Percentiles rank a stretch among this genome's conserved stretches.
These are phyloP conservation scores for Eucalyptus erythrocorys DNA, from an alignment of 345 rosid species.

Conservation along the genomic window DNA sequence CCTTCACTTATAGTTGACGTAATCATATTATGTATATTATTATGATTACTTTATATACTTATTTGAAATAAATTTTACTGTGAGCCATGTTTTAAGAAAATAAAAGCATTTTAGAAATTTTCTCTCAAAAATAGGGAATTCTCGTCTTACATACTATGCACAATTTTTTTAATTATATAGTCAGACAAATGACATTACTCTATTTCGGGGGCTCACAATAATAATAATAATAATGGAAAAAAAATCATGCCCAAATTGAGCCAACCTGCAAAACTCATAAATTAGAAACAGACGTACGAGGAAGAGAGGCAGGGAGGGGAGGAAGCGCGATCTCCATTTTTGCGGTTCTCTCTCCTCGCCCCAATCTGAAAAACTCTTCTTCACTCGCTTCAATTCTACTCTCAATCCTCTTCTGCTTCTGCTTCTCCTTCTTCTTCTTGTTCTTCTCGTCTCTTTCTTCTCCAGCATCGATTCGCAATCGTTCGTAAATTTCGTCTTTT, in stretches of 20 bases:
- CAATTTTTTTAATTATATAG: background rate
- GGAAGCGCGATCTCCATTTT: background rate
- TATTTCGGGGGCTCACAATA: background rate
- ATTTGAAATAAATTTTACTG: no score
- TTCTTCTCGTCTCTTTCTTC: background rate
- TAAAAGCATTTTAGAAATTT: no score
- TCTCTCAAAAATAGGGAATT: background rate
- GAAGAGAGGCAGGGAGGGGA: background rate
- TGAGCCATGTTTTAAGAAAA: rapidly evolving
- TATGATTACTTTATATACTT: rapidly evolving
- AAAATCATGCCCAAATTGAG: background rate
- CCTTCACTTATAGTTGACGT: rapidly evolving
- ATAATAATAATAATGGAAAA: background rate
- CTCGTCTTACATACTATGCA: background rate
- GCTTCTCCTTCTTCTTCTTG: background rate
- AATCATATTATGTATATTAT: rapidly evolving
- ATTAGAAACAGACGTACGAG: background rate
- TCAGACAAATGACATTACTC: background rate
- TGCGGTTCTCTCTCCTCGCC: background rate
- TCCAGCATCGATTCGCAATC: background rate
- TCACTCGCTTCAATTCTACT: background rate
- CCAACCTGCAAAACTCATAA: background rate
- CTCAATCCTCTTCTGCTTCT: background rate
- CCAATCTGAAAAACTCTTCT: background rate
- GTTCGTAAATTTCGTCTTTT: background rate